Base-by-base conservation (phyloP, 1,284 basidiomycete species). In the Uromyces viciae-fabae region DNA sequence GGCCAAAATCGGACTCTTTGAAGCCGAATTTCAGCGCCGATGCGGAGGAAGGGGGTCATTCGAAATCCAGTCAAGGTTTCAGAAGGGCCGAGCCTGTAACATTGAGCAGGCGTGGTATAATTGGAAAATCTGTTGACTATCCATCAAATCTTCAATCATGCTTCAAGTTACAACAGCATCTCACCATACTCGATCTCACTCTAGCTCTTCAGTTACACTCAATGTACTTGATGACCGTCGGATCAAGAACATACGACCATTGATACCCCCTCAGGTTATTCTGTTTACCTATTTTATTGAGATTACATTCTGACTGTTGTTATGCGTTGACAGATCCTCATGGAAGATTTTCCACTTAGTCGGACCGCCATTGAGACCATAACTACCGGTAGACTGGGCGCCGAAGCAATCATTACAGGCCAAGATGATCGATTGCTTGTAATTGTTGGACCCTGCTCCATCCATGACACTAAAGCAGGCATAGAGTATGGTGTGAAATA, bases 381-480 rank as follows among this genome's bases (percentile, higher is more conserved):
- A 58, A 74, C 72, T 36, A 40, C 46, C 8, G 73, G 66, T 1
- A 60, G 58, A 43, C 15, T 49, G 4, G 42, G 75, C 15, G 49
- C 62, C 2, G 94, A 96, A 86, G 90, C 90, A 43, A 90, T 96
- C 77, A 88, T 96, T 54, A 90, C 89, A 33, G 94, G 94, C 28
- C 90, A 92, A 81, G 94, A 97, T 86, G 94, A 97, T 87, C 90
- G 94, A 78, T 88, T 98, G 31, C 87, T 95, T 75, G 94, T 98
- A 7, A 91, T 96, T 54, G 82, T 84, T 78, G 95, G 94, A 9
- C 95, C 94, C 28, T 98, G 94, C 87, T 96, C 72, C 54, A 75
- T 75, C 43, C 72, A 75, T 75, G 72, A 75, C n/a, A 75, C 72
- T 15, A 40, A 60, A 25, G 72, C 72, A 9, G 72, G 54, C 3